Base-by-base conservation (phyloP, 768 basidiomycete species). In the Hypsizygus marmoreus region DNA sequence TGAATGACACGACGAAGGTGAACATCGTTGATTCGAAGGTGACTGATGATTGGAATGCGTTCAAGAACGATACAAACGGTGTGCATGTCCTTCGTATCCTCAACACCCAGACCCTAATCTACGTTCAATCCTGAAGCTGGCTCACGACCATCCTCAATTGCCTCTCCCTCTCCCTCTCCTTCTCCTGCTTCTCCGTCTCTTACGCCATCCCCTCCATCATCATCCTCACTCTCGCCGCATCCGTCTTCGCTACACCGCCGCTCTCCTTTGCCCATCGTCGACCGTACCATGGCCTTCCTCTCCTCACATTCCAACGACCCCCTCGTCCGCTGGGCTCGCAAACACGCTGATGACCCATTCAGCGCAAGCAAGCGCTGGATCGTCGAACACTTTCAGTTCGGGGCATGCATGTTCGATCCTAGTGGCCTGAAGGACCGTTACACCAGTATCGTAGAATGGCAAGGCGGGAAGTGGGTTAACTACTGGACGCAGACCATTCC, bases 381-480 rank as follows among this genome's bases (percentile, higher is more conserved):
- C 28, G 53, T 76, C 19, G 80, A 82, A 54, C 72, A 69, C 30
- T 78, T 79, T 49, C 80, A 84, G 57, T 82, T 82, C 49, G 79
- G 80, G 4, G 63, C 65, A 5, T 76, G 72, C 55, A 79, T 82
- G 77, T 80, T 82, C 55, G 80, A 82, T 50, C 77, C 79, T 0
- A 55, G 54, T 5, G 77, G 72, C 0, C 61, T 84, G 31, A 70
- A 69, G 40, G 62, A 67, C 4, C 74, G 81, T n/a, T 84, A 82
- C 54, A 52, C 61, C 9, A 60, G 51, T 10, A 63, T 84, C 13
- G 73, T 76, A 5, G 60, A 51, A 0, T 82, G 81, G 80, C 53
- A 66, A 26, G 70, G 73, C n/a, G 77, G 76, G 3, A 33, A 73
- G 26, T 82, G 81, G 81, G 61, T 79, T 9, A 81, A 81, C 58